Evolutionary conservation across 116 monocot genomes (phyloP).

Genomic region (Trichopus zeylanicus): DNA sequence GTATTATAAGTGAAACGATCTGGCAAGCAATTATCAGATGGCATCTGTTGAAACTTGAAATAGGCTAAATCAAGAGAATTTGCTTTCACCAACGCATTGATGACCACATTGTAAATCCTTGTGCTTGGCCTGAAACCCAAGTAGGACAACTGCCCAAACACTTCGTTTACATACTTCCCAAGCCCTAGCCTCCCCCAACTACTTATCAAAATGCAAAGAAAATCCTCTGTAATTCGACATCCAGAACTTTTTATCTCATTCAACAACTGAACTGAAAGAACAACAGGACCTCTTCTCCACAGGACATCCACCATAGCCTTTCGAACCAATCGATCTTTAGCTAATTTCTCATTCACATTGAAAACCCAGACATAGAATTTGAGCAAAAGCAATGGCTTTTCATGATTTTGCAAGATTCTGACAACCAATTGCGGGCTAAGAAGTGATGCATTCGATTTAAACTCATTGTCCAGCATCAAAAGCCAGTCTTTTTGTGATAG

Average conservation of each 20-base stretch:
- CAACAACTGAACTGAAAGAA: conserved; percentile 44
- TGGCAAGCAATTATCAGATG: conserved; percentile 56
- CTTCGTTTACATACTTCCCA: conserved; percentile 57
- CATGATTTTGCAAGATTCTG: conserved; percentile 28
- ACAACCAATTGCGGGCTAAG: conserved; percentile 27
- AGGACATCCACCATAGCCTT: conserved; percentile 39
- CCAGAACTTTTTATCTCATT: conserved; percentile 39
- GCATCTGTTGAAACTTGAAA: conserved; percentile 89
- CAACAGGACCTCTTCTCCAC: conserved; percentile 57
- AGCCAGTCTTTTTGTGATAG: conserved; percentile 54
- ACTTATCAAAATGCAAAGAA: conserved; percentile 48
- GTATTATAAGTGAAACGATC: conserved; percentile 86
- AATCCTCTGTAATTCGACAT: conserved; percentile 46
- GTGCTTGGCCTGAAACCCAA: conserved; percentile 63
- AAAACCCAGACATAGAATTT: conserved; percentile 76
- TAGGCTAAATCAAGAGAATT: conserved; percentile 75
- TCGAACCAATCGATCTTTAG: conserved; percentile 34
- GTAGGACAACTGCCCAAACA: conserved; percentile 55
- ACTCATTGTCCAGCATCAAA: conserved; percentile 33
- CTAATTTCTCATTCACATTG: conserved; percentile 23
- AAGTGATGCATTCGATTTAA: conserved; percentile 1
- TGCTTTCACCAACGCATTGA: conserved; percentile 58
- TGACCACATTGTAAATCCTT: conserved; percentile 50
- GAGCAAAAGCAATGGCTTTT: conserved; percentile 36
- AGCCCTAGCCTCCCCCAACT: conserved; percentile 89